A percentile compares a stretch with the other conserved stretches of the same genome.
These are phyloP conservation scores for Pleurotus platypus DNA, from an alignment of 768 basidiomycete genomes.

Conservation along the genomic window DNA sequence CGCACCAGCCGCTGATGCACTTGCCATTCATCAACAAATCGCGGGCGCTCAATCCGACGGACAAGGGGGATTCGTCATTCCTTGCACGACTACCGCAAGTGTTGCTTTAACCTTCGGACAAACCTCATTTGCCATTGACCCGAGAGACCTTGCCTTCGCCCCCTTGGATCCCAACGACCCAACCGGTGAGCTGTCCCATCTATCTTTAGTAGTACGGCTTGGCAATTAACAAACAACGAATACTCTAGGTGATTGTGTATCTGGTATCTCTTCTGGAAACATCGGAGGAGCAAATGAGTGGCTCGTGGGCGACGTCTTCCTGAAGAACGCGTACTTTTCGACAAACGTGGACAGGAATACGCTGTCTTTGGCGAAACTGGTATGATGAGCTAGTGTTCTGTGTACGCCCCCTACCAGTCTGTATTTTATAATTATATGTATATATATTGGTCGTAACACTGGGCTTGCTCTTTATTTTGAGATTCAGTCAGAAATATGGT, in stretches of 20 bases:
- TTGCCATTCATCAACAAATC: slow-evolving; percentile 37
- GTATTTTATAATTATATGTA: no score
- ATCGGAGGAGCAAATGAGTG: slow-evolving; percentile 60
- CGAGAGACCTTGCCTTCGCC: slow-evolving; percentile 59
- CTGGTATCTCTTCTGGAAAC: slow-evolving; percentile 62
- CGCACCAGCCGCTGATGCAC: slow-evolving; percentile 33
- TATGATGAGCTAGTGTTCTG: slow-evolving; percentile 14
- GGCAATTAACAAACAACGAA: neutral
- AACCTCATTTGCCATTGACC: slow-evolving; percentile 50
- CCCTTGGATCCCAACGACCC: slow-evolving; percentile 45
- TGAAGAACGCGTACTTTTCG: slow-evolving; percentile 75
- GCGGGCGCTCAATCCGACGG: slow-evolving; percentile 36
- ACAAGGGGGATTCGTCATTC: slow-evolving; percentile 46
- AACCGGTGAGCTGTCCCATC: slow-evolving; percentile 29
- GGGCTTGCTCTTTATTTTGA: no score
- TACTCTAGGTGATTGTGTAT: slow-evolving; percentile 46
- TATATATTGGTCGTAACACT: no score
- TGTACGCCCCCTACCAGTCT: no score
- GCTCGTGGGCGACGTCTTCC: slow-evolving; percentile 75
- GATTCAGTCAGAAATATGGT: no score
- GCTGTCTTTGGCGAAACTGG: slow-evolving; percentile 55
- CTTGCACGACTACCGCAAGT: slow-evolving; percentile 37
- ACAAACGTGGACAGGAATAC: slow-evolving; percentile 54
- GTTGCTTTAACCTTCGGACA: slow-evolving; percentile 47
- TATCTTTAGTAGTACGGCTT: neutral